Evolutionary conservation across 116 monocot genomes (phyloP), one percentile per base, ranked within the genome.

Genomic region (Phalaenopsis hybrid): DNA sequence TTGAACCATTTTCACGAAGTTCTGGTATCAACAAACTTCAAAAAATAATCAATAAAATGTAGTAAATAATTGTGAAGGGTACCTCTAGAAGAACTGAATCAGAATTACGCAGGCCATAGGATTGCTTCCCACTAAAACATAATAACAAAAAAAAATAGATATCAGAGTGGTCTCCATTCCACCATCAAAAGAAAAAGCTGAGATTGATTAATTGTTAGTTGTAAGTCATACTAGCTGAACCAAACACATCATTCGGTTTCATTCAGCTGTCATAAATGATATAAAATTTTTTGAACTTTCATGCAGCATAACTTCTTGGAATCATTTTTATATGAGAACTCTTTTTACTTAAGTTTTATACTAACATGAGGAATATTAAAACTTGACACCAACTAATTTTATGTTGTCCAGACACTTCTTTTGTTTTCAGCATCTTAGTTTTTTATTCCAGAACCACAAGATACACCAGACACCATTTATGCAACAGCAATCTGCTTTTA

Each of bases 101-200:
- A 77, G 94, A 92, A 82, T 92, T 94, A 51, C 96, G 94, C 57
- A 96, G 91, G 17, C 96, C 96, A 85, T 87, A 81, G 16, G 96
- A 87, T 75, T 91, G 84, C 80, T 84, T 96, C 79, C 91, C 92
- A 86, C 96, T 96, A 34, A 37, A 34, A 15, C 3, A 73, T 41
- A 34, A 41, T 73, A 73, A 34, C 34, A 37, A 73, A 73, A 8
- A 73, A 8, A 73, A 55, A n/a, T 8, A 37, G 37, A 15, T 12
- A 73, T 34, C 16, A 15, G 37, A 37, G 73, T 73, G 2, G 41
- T 41, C 34, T 13, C 41, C 73, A 73, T 15, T 34, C 13, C 73
- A 73, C 6, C 37, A 34, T 73, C 6, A 65, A 65, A 61, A 61
- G 4, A 61, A 20, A 21, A 8, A 8, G 20, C 2, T 65, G 65